Percentiles rank a stretch among this genome's conserved stretches.
These are phyloP conservation scores for Irpex sp. DNA, from an alignment of 1,284 basidiomycete genomes.

Conservation along the genomic window DNA sequence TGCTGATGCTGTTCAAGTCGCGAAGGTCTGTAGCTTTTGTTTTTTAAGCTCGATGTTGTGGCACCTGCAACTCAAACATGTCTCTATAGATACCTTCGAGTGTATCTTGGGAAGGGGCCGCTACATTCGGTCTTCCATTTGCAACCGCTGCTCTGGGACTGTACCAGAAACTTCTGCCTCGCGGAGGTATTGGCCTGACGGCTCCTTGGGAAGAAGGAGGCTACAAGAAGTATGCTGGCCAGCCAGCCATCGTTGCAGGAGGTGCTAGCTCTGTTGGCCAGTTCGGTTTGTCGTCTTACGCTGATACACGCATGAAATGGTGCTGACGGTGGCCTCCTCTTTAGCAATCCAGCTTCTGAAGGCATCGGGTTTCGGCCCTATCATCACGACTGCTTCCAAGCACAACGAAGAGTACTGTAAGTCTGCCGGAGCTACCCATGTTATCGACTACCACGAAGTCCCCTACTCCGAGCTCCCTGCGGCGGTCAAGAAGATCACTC, in stretches of 20 bases:
- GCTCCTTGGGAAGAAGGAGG: conserved; percentile 17
- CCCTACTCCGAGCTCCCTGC: conserved; percentile 9
- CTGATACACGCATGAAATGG: background rate
- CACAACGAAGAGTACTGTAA: conserved; percentile 27
- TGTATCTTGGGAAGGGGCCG: conserved; percentile 18
- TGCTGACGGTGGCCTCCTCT: background rate
- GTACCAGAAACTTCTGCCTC: conserved; percentile 14
- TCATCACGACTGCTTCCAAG: conserved; percentile 25
- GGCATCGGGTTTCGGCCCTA: conserved; percentile 22
- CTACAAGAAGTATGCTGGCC: conserved; percentile 24
- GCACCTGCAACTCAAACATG: too few species aligned
- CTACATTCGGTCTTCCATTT: conserved; percentile 17
- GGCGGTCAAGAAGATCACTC: conserved; percentile 10
- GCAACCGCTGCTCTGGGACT: conserved; percentile 15
- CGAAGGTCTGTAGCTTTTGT: conserved; percentile 11
- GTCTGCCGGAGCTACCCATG: conserved; percentile 29
- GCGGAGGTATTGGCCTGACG: conserved; percentile 12
- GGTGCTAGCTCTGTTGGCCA: conserved; percentile 36
- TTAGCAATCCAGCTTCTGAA: conserved; percentile 26
- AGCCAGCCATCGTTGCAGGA: conserved; percentile 32
- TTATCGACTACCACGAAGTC: conserved; percentile 20
- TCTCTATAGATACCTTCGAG: conserved; percentile 12
- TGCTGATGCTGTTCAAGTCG: background rate
- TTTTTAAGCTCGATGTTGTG: too few species aligned
- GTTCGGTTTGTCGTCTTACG: conserved; percentile 22